These are phyloP conservation scores for Geranomyces michiganensis DNA, from an alignment of 192 early-diverging fungal species.

Conservation along the genomic window DNA sequence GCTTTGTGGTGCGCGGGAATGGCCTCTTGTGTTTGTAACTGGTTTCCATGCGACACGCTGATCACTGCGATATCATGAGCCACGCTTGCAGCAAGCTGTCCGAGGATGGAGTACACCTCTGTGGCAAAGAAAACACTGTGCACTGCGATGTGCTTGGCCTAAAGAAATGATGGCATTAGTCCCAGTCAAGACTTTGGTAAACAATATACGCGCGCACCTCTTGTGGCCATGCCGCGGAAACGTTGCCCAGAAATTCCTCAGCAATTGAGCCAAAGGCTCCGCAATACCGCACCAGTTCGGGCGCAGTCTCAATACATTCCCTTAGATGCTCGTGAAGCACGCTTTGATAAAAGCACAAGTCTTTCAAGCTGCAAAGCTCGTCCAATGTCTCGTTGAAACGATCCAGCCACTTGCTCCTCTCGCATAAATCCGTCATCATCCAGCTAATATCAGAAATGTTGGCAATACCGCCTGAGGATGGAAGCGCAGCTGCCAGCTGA, in stretches of 20 bases:
- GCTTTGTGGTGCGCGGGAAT: background rate
- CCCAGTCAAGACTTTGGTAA: background rate
- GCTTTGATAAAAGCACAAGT: slow-evolving; percentile 36
- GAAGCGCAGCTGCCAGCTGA: slow-evolving; percentile 31
- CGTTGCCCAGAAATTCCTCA: slow-evolving; percentile 37
- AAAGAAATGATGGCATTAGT: background rate
- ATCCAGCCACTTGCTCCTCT: slow-evolving; percentile 37
- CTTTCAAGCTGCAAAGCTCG: slow-evolving; percentile 12
- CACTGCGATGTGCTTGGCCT: slow-evolving; percentile 26
- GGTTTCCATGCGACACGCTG: slow-evolving; percentile 1
- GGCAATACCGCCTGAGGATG: slow-evolving; percentile 7
- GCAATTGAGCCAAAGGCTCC: slow-evolving; percentile 32
- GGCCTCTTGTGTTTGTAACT: slow-evolving; percentile 24
- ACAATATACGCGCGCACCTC: slow-evolving; percentile 17
- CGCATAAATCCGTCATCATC: slow-evolving; percentile 32
- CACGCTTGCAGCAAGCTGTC: slow-evolving; percentile 31
- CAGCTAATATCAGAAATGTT: slow-evolving; percentile 19
- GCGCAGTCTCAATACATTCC: slow-evolving; percentile 31
- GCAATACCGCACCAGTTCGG: slow-evolving; percentile 24
- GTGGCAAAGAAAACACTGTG: slow-evolving; percentile 40
- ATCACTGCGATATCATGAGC: slow-evolving; percentile 37
- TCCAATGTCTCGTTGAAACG: slow-evolving; percentile 20
- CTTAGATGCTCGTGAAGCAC: slow-evolving; percentile 35
- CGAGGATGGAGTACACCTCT: slow-evolving; percentile 42
- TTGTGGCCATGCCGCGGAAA: slow-evolving; percentile 28